Evolutionary conservation across 352 stramenopile species (phyloP), one percentile per base, ranked within the genome.

Genomic region (Globisporangium abappressorium): DNA sequence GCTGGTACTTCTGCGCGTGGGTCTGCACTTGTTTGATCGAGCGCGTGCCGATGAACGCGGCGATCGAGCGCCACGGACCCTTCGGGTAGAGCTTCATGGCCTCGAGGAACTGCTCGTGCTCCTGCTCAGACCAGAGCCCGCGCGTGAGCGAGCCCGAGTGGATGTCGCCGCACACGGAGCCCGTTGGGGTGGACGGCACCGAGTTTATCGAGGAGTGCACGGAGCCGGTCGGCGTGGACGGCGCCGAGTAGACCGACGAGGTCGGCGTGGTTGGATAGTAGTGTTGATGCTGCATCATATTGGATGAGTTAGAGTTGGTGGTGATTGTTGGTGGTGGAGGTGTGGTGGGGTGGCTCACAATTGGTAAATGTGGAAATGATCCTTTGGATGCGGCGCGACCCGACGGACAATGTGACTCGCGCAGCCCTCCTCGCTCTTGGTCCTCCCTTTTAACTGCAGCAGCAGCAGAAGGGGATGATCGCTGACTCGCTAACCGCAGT

Each of bases 21-120:
- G 87, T 92, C 73, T 92, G 87, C 62, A 93, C 82, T 62, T 95
- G 87, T 71, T 91, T 91, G 70, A 93, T 90, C 18, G 84, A 90
- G 30, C 85, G 82, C 68, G 87, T 93, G 63, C 84, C 82, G 14
- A 95, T 85, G 69, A 88, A 82, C 47, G 81, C 79, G 3, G 87
- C 83, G 60, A 95, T 92, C 18, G 78, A 80, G 49, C 80, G 83
- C 87, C 87, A 95, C 41, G 85, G 84, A 22, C 85, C 84, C 28
- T 80, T 82, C 7, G 84, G 84, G 63, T 89, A 93, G 61, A 88
- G 78, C 70, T 95, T 90, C 80, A 95, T 91, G 56, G 81, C 87
- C 26, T 93, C 75, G 66, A 95, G 74, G 72, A 95, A 95, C 51
- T 86, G 80, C 66, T 93, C 84, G 70, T 95, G 87, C 57, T 95